Evolutionary conservation across 441 rosid genomes (phyloP), one percentile per base, ranked within the genome.

Genomic region (Euphorbia celastroides): DNA sequence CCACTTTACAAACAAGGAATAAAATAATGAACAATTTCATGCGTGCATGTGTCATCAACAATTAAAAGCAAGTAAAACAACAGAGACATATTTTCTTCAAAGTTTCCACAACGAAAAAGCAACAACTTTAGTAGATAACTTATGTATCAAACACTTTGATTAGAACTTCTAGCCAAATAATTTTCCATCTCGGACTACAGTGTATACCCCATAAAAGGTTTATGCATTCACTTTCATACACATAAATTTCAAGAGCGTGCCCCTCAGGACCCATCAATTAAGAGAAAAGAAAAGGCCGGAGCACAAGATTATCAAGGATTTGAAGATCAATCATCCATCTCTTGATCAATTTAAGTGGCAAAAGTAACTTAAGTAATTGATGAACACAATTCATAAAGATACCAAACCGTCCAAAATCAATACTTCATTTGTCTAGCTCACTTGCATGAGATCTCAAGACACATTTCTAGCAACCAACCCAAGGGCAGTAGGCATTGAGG

Each of bases 121-220:
- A 16, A 14, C 41, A 65, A 16, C 69, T 46, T 71, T 28, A 36
- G 74, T 14, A 19, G 64, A 60, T n/a, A 30, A 58, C 36, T 58
- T 58, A 28, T 46, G 63, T 51, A 58, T 58, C 30, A 64, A 48
- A 70, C 68, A 56, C 67, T 36, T 34, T 19, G 7, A 48, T 61
- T 2, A 41, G 38, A 16, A 11, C 5, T 26, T 30, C 27, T 42
- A 20, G 10, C 19, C 36, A 42, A 55, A 42, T n/a, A 28, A 22
- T 57, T 62, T 28, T 44, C 8, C 28, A n/a, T 23, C 17, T 32
- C n/a, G 30, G 12, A 57, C 34, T 25, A 17, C 17, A 38, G 32
- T 26, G 30, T 44, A 55, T 28, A 62, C 32, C 57, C 57, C 28
- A 30, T 28, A 30, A 30, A 64, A 63, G 30, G 16, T 9, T 30